Base-by-base conservation (phyloP, 805 yeast species). In the Zygosaccharomyces siamensis region DNA sequence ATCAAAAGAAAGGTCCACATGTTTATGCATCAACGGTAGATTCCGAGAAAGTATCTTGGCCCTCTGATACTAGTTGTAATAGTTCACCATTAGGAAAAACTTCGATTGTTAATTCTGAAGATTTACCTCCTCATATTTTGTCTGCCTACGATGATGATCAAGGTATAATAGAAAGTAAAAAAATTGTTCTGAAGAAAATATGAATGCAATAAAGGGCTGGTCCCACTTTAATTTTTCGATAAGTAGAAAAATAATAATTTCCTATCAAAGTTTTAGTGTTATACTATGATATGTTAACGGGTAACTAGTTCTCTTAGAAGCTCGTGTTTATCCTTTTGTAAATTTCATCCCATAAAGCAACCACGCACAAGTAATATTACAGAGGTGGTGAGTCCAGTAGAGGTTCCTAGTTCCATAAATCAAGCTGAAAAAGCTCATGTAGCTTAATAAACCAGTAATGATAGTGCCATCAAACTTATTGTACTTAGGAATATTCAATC, bases 341-440 rank as follows among this genome's bases (percentile, higher is more conserved):
- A 14, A 20, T 28, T 33, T 41, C 20, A 39, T 46, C 14, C 46
- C 49, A 47, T 40, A 46, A 31, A 51, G 38, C 20, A 58, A 37
- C 66, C 66, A 61, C 2, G 83, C 76, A 62, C 82, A 75, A 46
- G 83, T 67, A 14, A 84, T 63, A 63, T 89, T 89, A 47, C 85
- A 76, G 45, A 89, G 65, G 61, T 86, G 86, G 58, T 89, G 93
- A 41, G 89, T 69, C 86, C 90, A 87, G 66, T 79, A 90, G n/a
- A 92, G 74, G 59, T 88, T 86, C 60, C 90, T 77, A 5, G 85
- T 74, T 2, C 97, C 97, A 66, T 81, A 88, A 7, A 88, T 59
- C 47, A 86, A 64, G 38, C 85, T 70, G 66, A 86, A 89, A 33
- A 78, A 61, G 1, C 79, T 73, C 53, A 81, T 71, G 62, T 84